phyloP scores from a whole-genome alignment of 2,329 filamentous ascomycete genomes.

The Hawksworthiomyces lignivorus region DNA sequence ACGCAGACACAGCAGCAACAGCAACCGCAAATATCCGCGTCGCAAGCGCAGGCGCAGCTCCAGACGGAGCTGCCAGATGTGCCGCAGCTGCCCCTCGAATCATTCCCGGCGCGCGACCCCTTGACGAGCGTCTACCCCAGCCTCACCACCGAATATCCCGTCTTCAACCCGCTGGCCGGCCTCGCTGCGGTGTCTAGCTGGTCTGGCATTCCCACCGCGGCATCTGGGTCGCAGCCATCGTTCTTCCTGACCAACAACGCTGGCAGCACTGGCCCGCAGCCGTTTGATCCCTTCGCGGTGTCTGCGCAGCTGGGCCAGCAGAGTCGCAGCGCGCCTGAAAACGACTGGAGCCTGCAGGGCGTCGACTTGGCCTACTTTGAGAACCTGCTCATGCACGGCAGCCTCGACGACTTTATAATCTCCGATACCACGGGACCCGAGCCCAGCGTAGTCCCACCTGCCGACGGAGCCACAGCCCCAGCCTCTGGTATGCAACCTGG shows the following conservation, averaged over 20 bases:
- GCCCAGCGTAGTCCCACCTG: too few relatives aligned
- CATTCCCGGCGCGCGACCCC: neutral
- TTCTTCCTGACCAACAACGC: neutral
- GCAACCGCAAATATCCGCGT: neutral
- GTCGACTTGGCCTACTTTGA: constrained; percentile 27
- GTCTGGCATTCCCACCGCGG: neutral
- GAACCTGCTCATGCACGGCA: constrained; percentile 13
- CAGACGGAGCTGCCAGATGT: neutral
- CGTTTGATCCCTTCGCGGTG: neutral
- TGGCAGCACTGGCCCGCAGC: neutral
- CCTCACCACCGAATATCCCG: neutral
- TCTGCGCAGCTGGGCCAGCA: neutral
- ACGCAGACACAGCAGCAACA: neutral
- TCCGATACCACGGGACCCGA: too few relatives aligned
- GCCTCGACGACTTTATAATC: neutral
- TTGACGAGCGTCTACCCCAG: neutral
- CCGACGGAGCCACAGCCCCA: too few relatives aligned
- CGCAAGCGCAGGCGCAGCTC: neutral
- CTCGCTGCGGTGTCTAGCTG: constrained; percentile 2
- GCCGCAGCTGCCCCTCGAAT: neutral
- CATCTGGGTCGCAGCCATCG: neutral
- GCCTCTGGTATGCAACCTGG: too few relatives aligned
- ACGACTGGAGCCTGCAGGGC: constrained; percentile 27
- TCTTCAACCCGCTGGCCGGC: neutral
- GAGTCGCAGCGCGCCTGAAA: constrained; percentile 2